Conservation (phyloP, 116 monocot genomes). For the Papilionanthe hybrid region DNA sequence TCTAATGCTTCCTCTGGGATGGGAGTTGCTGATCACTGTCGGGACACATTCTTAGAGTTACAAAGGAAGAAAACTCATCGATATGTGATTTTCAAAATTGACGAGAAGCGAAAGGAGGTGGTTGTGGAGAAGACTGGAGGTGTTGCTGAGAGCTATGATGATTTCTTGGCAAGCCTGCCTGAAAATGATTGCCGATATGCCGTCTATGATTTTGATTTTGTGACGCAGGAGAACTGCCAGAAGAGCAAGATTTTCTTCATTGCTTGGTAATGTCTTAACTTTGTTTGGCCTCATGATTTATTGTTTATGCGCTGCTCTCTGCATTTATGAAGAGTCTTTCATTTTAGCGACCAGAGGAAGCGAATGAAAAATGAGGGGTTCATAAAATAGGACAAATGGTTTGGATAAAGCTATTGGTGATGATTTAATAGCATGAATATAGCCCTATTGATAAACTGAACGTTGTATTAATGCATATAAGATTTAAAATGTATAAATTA, state of each 20-base stretch:
- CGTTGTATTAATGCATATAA: background rate
- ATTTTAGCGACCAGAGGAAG: background rate
- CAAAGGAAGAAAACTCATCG: conserved; percentile 42
- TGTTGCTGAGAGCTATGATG: conserved; percentile 45
- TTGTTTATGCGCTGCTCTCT: background rate
- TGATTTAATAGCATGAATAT: background rate
- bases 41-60: conserved; percentile 38
- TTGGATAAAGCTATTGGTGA: background rate
- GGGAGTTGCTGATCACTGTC: conserved; percentile 45
- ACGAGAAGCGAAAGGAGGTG: conserved; percentile 46
- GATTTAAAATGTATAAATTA: background rate
- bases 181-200: conserved; percentile 53
- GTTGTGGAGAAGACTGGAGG: conserved; percentile 52
- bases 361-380: background rate
- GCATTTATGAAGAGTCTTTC: background rate
- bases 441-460: background rate
- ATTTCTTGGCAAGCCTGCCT: conserved; percentile 43
- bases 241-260: conserved; percentile 60
- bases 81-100: conserved; percentile 52
- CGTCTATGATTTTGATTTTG: conserved; percentile 50
- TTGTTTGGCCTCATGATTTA: background rate
- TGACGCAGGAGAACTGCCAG: conserved; percentile 50
- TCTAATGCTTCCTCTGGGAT: conserved; percentile 54
- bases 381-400: background rate
- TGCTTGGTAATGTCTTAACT: conserved; percentile 35